These are phyloP conservation scores for Cryomyces antarcticus DNA, from an alignment of 495 filamentous ascomycete genomes.

Conservation along the genomic window DNA sequence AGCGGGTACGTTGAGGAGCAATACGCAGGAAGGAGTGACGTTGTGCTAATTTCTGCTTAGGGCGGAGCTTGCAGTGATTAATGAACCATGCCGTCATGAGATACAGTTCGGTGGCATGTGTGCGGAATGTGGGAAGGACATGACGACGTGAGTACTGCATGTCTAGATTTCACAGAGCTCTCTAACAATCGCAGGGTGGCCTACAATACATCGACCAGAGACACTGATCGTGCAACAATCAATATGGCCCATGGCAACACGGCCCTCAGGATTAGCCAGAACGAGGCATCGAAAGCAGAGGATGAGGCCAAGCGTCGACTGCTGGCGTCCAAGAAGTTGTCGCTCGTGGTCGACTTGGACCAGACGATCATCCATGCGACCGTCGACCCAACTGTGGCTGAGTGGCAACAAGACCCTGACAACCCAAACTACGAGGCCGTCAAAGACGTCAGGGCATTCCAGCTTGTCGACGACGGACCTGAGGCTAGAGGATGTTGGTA, in stretches of 20 bases:
- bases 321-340: conserved; percentile 59
- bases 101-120: conserved; percentile 83
- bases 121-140: conserved; percentile 85
- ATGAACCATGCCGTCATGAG: conserved; percentile 80
- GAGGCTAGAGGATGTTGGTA: conserved; percentile 65
- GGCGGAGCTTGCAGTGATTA: conserved; percentile 50
- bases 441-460: conserved; percentile 69
- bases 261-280: conserved; percentile 37
- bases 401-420: conserved; percentile 75
- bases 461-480: conserved; percentile 68
- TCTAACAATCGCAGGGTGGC: conserved; percentile 20
- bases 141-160: conserved; percentile 46
- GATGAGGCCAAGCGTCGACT: conserved; percentile 69
- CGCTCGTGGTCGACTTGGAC: conserved; percentile 89
- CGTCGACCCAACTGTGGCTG: conserved; percentile 84
- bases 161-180: not conserved
- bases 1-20: not conserved
- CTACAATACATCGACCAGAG: conserved; percentile 36
- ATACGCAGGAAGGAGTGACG: not conserved
- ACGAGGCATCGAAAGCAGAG: conserved; percentile 63
- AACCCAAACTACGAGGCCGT: conserved; percentile 87
- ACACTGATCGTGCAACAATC: conserved; percentile 66
- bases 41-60: not conserved
- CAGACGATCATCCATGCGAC: conserved; percentile 98
- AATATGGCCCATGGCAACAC: conserved; percentile 86